A percentile compares a stretch with the other conserved stretches of the same genome.
Evolutionary conservation across 495 filamentous ascomycete genomes (phyloP).

Genomic region (Aspergillus affinis): DNA sequence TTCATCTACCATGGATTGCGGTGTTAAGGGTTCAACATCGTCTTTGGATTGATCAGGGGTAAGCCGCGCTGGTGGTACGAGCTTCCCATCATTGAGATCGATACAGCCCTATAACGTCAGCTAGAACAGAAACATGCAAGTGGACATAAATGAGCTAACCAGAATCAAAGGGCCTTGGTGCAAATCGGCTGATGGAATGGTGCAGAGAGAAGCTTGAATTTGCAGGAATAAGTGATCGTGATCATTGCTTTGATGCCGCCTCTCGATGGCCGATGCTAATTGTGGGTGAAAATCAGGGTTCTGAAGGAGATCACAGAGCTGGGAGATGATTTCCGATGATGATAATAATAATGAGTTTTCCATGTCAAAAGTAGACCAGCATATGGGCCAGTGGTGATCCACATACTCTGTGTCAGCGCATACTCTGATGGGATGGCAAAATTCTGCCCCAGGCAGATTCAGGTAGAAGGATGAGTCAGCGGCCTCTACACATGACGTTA

Average conservation of each 20-base stretch:
- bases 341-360: background rate
- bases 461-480: conserved; percentile 19
- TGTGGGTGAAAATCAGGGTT: conserved; percentile 13
- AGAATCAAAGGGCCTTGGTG: background rate
- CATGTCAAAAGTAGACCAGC: background rate
- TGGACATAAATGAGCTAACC: conserved; percentile 6
- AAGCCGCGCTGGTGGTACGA: conserved; percentile 6
- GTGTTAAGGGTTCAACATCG: background rate
- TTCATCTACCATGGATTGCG: background rate
- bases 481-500: background rate
- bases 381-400: background rate
- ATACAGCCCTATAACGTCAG: conserved; percentile 18
- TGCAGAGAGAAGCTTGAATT: conserved; percentile 12
- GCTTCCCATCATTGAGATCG: conserved; percentile 10
- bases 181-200: background rate
- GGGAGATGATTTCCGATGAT: conserved; percentile 8
- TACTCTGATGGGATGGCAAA: background rate
- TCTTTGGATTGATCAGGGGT: too few species aligned
- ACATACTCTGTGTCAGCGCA: background rate
- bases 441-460: too few species aligned
- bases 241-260: background rate
- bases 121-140: background rate
- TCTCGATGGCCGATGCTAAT: conserved; percentile 9
- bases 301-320: conserved; percentile 14
- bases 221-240: conserved; percentile 3